Evolutionary conservation across 371 early-diverging fungal species (phyloP), one percentile per base, ranked within the genome.

Genomic region (Circinella minor): DNA sequence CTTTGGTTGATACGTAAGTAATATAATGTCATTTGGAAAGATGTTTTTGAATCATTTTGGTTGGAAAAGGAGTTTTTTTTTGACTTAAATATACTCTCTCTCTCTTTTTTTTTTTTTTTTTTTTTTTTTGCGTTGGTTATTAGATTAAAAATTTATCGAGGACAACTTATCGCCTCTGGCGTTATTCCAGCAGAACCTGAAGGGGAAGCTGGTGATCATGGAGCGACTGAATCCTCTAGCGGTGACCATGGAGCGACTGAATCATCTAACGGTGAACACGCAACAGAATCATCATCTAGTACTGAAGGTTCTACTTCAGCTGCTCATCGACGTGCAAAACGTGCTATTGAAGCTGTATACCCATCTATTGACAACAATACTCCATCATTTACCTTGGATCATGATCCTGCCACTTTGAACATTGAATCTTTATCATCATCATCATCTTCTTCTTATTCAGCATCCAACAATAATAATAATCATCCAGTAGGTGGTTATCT

Each of bases 1-100:
- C 84, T 4, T 60, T 84, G 17, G 81, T 79, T 43, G 78, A 84
- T 67, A 77, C 79, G 82, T 83, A 78, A 70, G 78, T 43, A 27
- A 27, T 27, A 27, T 27, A 1, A 27, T 27, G 27, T 27, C 27
- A 2, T 27, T 27, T 27, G 27, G 27, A 2, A 27, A 27, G 27
- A 27, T 27, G 0, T 27, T 27, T 27, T 27, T 2, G 27, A 27
- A 27, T 27, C 2, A 27, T 27, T 27, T 27, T 27, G 27, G 27
- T 27, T 27, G 2, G 27, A 27, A 27, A 27, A 27, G 27, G 27
- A 2, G 0, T 27, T 27, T 27, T 27, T 0, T 27, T 27, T 27
- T 27, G 27, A 27, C 27, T 27, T 27, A 27, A 27, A 27, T n/a
- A 27, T 27, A 27, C 27, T 27, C 27, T 27, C 27, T 27, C 27